phyloP scores from a whole-genome alignment of 768 basidiomycete species.

The Podaxis mareebaensis region DNA sequence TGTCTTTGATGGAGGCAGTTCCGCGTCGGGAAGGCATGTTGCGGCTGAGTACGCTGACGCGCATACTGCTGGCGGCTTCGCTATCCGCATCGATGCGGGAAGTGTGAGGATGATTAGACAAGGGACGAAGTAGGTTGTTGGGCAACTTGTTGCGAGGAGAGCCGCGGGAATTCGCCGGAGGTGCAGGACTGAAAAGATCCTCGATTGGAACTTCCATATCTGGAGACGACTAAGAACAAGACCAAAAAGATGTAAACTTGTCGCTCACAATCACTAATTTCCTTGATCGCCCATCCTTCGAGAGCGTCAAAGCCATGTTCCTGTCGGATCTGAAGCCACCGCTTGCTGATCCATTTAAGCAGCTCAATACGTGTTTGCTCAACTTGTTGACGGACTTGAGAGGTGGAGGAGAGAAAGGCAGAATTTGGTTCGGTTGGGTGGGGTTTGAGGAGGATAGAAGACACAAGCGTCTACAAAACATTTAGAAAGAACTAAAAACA shows the following conservation, averaged over 20 bases:
- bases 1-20: background rate
- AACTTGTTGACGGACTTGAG: conserved; percentile 67
- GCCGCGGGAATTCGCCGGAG: conserved; percentile 12
- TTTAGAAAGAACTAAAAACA: background rate
- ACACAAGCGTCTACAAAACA: conserved; percentile 62
- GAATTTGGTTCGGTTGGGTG: conserved; percentile 57
- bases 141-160: conserved; percentile 19
- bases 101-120: conserved; percentile 33
- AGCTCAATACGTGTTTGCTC: conserved; percentile 72
- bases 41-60: conserved; percentile 42
- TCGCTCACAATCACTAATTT: conserved; percentile 76
- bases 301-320: conserved; percentile 80
- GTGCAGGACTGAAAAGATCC: conserved; percentile 60
- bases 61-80: conserved; percentile 45
- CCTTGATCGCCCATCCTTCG: conserved; percentile 88
- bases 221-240: conserved; percentile 26
- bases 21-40: conserved; percentile 20
- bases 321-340: conserved; percentile 75
- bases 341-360: conserved; percentile 70
- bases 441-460: conserved; percentile 67
- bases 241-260: background rate
- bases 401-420: conserved; percentile 69
- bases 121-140: conserved; percentile 25
- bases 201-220: conserved; percentile 81
- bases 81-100: conserved; percentile 40